Evolutionary conservation across 352 stramenopile species (phyloP).

Genomic region (Discostella stelligera): DNA sequence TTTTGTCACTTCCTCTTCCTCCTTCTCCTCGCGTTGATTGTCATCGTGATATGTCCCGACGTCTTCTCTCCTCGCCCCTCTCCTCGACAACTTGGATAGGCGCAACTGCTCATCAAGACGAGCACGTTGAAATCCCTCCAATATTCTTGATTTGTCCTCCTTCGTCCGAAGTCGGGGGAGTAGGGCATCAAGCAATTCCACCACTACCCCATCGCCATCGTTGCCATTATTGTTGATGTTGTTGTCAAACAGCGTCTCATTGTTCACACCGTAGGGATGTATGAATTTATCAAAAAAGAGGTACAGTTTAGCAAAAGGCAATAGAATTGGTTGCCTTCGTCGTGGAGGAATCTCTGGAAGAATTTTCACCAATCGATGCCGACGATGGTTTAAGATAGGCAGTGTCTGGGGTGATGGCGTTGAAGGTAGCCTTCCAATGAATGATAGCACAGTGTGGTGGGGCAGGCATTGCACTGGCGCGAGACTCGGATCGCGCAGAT

Average conservation of each 20-base stretch:
- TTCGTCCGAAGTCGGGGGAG: conserved; percentile 16
- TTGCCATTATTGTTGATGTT: background rate
- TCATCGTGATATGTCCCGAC: background rate
- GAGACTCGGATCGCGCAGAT: too few relatives aligned
- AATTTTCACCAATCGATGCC: too few relatives aligned
- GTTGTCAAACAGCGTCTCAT: background rate
- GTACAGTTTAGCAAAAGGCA: conserved; percentile 9
- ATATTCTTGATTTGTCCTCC: conserved; percentile 10
- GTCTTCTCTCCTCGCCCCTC: background rate
- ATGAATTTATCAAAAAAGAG: conserved; percentile 47
- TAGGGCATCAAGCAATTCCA: conserved; percentile 33
- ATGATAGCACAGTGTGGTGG: background rate
- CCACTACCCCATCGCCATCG: conserved; percentile 4
- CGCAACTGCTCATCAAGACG: conserved; percentile 30
- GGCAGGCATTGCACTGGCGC: background rate
- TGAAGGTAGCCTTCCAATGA: background rate
- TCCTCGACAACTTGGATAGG: conserved; percentile 2
- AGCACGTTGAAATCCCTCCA: conserved; percentile 38
- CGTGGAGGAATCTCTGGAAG: too few relatives aligned
- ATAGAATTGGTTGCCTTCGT: background rate
- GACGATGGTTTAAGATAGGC: too few relatives aligned
- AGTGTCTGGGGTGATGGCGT: background rate
- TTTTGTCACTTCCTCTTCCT: conserved; percentile 10
- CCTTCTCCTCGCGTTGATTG: background rate
- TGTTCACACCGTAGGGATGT: conserved; percentile 39